phyloP scores from a whole-genome alignment of 2,329 filamentous ascomycete genomes.

The Colletotrichum sansevieriae region DNA sequence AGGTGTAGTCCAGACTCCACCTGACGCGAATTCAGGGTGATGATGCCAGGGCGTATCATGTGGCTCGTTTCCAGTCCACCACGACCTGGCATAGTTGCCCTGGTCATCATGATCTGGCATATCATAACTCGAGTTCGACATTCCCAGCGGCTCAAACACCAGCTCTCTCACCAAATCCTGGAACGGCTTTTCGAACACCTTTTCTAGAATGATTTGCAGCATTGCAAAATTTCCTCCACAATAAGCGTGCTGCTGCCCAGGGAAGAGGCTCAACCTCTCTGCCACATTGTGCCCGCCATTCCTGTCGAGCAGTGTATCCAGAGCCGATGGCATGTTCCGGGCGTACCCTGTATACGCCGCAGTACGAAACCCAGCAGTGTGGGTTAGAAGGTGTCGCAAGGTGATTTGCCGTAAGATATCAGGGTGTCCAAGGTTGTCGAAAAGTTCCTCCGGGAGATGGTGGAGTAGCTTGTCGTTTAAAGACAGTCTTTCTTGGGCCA shows the following conservation, averaged over 20 bases:
- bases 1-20: constrained; percentile 44
- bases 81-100: constrained; percentile 31
- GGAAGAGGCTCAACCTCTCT: constrained; percentile 7
- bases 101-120: constrained; percentile 28
- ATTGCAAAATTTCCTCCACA: constrained; percentile 28
- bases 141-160: constrained; percentile 17
- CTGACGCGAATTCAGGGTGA: constrained; percentile 26
- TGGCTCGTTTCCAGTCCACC: constrained; percentile 20
- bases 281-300: constrained; percentile 24
- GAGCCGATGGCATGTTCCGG: constrained; percentile 14
- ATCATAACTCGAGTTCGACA: constrained; percentile 18
- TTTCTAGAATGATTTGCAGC: constrained; percentile 31
- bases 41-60: constrained; percentile 28
- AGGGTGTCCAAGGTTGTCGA: constrained; percentile 13
- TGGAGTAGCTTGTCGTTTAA: constrained; percentile 21
- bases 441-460: constrained; percentile 10
- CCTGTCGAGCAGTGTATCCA: constrained; percentile 37
- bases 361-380: constrained; percentile 24
- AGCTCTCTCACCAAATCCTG: constrained; percentile 5
- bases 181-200: constrained; percentile 11
- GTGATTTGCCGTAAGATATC: constrained; percentile 7
- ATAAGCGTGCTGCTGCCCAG: constrained; percentile 21
- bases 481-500: constrained; percentile 15
- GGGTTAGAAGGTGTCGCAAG: constrained; percentile 18
- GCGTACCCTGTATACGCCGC: constrained; percentile 12